These are phyloP conservation scores for Coprinopsis sp. DNA, from an alignment of 768 basidiomycete genomes.

Conservation along the genomic window DNA sequence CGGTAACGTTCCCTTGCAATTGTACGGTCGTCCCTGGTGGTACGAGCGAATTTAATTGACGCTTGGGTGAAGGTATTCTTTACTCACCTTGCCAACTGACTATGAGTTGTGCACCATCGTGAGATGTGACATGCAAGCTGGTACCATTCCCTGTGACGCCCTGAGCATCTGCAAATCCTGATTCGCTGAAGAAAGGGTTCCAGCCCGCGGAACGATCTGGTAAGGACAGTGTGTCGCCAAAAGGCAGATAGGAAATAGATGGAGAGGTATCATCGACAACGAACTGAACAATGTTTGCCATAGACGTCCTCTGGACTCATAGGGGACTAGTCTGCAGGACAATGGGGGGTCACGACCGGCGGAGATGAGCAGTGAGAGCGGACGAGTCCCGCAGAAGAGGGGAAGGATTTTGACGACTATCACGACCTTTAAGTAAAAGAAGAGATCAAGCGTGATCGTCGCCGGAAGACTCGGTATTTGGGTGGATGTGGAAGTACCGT, in stretches of 20 bases:
- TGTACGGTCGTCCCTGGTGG: slow-evolving; percentile 59
- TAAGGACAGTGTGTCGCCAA: slow-evolving; percentile 48
- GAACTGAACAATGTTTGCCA: slow-evolving; percentile 34
- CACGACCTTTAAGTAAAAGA: slow-evolving; percentile 2
- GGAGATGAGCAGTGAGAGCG: neutral
- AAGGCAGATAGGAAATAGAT: slow-evolving; percentile 54
- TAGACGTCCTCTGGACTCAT: slow-evolving; percentile 15
- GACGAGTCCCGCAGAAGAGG: neutral
- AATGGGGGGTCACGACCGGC: neutral
- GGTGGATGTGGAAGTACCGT: slow-evolving; percentile 9
- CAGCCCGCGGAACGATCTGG: slow-evolving; percentile 55
- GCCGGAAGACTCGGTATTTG: slow-evolving; percentile 1
- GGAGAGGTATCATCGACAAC: slow-evolving; percentile 67
- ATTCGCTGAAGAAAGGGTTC: slow-evolving; percentile 55
- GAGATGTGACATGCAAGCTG: slow-evolving; percentile 59
- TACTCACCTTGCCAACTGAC: slow-evolving; percentile 60
- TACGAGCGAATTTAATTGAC: neutral
- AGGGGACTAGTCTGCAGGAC: slow-evolving; percentile 4
- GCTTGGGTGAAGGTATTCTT: neutral
- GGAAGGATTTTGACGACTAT: neutral
- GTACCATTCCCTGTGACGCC: slow-evolving; percentile 50
- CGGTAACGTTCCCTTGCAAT: slow-evolving; percentile 47
- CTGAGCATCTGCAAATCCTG: slow-evolving; percentile 39
- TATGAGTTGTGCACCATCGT: slow-evolving; percentile 50
- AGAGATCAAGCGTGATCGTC: slow-evolving; percentile 8